Conservation (phyloP, 345 rosid species). For the Limnanthes douglasii region DNA sequence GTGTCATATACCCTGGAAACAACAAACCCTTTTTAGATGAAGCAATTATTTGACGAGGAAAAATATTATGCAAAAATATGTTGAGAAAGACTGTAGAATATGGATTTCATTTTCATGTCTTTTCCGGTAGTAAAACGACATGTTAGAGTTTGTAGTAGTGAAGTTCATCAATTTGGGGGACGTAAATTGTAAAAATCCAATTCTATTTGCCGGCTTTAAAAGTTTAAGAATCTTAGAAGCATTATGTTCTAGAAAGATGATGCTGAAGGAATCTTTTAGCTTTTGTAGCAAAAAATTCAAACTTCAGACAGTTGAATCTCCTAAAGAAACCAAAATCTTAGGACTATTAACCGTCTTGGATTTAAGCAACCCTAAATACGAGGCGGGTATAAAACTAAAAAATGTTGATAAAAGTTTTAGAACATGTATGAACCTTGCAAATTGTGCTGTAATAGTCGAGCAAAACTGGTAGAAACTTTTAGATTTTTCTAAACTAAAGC, state of each 20-base stretch:
- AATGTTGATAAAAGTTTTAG: conserved; percentile 91
- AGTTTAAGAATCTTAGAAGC: conserved; percentile 55
- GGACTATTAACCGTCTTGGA: too few relatives aligned
- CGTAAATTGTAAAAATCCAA: conserved; percentile 45
- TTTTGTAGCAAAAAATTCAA: conserved; percentile 48
- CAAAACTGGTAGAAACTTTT: conserved; percentile 95
- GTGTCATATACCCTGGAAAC: conserved; percentile 95
- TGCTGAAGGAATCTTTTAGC: conserved; percentile 62
- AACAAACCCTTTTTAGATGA: conserved; percentile 84
- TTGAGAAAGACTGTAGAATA: too few relatives aligned
- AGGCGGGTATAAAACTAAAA: conserved; percentile 76
- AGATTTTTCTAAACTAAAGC: conserved; percentile 77
- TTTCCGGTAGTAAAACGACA: conserved; percentile 36
- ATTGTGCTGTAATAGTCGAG: conserved; percentile 83
- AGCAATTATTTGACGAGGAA: conserved; percentile 85
- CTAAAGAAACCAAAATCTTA: conserved; percentile 11
- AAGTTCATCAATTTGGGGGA: conserved; percentile 72
- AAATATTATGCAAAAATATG: conserved; percentile 92
- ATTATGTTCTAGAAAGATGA: conserved; percentile 53
- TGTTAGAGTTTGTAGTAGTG: conserved; percentile 55
- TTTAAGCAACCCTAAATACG: conserved; percentile 48
- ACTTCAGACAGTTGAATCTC: conserved; percentile 32
- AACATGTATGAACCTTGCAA: conserved; percentile 85
- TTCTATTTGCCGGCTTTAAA: conserved; percentile 53
- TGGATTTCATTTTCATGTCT: conserved; percentile 51